Conservation (phyloP, 2,329 filamentous ascomycete genomes). For the Capronia coronata region DNA sequence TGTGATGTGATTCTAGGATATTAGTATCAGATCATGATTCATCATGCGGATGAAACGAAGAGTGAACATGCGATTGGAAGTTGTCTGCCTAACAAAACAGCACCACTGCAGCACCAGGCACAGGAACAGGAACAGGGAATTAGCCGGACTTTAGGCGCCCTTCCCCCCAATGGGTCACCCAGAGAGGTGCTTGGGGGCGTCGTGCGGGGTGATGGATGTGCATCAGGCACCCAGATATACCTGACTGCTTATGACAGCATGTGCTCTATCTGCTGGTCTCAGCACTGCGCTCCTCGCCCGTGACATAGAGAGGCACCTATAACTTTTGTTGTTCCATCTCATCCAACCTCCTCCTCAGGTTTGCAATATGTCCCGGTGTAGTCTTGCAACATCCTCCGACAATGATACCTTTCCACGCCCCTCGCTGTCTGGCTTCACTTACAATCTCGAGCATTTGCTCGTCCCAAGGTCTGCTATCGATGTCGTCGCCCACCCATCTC, state of each 20-base stretch:
- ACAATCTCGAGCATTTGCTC: conserved; percentile 31
- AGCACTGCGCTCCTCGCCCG: too few relatives aligned
- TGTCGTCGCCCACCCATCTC: conserved; percentile 46
- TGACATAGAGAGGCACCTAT: not conserved
- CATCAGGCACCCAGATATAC: too few relatives aligned
- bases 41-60: conserved; percentile 5
- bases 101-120: not conserved
- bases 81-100: too few relatives aligned
- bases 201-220: too few relatives aligned
- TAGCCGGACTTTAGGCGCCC: not conserved
- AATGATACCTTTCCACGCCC: conserved; percentile 30
- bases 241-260: too few relatives aligned
- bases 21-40: conserved; percentile 2
- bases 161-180: not conserved
- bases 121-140: not conserved
- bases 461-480: conserved; percentile 30
- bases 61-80: not conserved
- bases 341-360: conserved; percentile 25
- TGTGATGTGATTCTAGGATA: too few relatives aligned
- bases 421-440: conserved; percentile 20
- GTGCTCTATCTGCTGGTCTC: too few relatives aligned
- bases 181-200: not conserved
- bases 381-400: conserved; percentile 46
- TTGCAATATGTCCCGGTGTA: conserved; percentile 34
- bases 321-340: not conserved